Conservation (phyloP, 2,329 filamentous ascomycete genomes). For the Fusarium tricinctum region DNA sequence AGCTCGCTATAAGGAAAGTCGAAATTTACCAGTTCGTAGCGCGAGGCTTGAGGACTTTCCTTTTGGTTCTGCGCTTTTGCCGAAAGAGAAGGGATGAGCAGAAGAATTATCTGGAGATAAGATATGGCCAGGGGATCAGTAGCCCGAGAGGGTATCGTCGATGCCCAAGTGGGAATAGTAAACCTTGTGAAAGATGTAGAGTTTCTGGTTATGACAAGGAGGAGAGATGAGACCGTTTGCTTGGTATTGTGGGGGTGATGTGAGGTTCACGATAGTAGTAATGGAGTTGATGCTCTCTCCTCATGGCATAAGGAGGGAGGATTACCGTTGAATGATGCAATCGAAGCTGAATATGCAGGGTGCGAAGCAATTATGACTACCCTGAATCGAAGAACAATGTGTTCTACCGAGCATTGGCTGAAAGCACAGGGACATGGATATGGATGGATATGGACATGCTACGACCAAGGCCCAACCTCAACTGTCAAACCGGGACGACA, state of each 20-base stretch:
- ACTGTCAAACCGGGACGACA: conserved; percentile 40
- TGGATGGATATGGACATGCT: neutral
- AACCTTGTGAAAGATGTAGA: conserved; percentile 5
- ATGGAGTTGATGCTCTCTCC: neutral
- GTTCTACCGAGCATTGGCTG: conserved; percentile 9
- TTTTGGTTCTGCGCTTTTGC: conserved; percentile 15
- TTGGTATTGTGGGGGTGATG: conserved; percentile 1
- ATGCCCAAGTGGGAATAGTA: conserved; percentile 27
- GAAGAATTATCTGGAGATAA: neutral
- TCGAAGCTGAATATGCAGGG: conserved; percentile 26
- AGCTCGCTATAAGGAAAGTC: conserved; percentile 1
- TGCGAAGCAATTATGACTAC: conserved; percentile 8
- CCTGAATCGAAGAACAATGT: conserved; percentile 33
- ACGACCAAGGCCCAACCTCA: conserved; percentile 4
- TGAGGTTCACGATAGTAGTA: conserved; percentile 28
- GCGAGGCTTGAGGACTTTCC: conserved; percentile 13
- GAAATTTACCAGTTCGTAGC: neutral
- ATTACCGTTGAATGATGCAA: conserved; percentile 8
- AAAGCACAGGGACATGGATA: neutral
- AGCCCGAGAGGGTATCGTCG: conserved; percentile 21
- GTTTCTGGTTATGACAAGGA: conserved; percentile 14
- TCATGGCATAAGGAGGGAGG: neutral
- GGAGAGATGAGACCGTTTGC: neutral
- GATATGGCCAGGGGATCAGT: conserved; percentile 9
- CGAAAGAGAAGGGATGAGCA: conserved; percentile 29